A percentile compares a stretch with the other conserved stretches of the same genome.
These are phyloP conservation scores for Bretziella fagacearum DNA, from an alignment of 2,329 filamentous ascomycete genomes.

Conservation along the genomic window DNA sequence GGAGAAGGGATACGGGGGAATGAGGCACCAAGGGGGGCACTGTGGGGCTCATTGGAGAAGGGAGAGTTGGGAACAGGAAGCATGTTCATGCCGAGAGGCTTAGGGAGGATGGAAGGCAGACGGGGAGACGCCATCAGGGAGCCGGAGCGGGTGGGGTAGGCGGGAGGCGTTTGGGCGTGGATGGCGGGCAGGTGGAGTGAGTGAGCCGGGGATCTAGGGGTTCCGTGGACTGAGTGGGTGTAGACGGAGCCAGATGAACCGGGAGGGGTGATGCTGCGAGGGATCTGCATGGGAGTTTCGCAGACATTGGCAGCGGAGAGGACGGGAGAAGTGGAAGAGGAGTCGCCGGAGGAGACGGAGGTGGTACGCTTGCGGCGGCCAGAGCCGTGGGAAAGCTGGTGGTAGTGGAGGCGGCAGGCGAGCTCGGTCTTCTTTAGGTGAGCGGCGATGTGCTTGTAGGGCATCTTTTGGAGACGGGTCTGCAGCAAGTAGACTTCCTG, in stretches of 20 bases:
- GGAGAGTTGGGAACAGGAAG: constrained; percentile 26
- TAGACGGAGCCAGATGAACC: constrained; percentile 28
- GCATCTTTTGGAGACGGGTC: constrained; percentile 73
- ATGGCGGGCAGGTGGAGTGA: constrained; percentile 38
- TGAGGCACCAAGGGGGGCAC: constrained; percentile 21
- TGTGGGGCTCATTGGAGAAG: constrained; percentile 28
- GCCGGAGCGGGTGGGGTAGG: constrained; percentile 6
- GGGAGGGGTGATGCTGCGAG: constrained; percentile 33
- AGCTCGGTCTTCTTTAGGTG: constrained; percentile 78
- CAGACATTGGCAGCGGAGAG: constrained; percentile 24
- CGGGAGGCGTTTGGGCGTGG: constrained; percentile 18
- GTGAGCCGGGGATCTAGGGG: constrained; percentile 19
- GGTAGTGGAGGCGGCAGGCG: constrained; percentile 73
- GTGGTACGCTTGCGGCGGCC: constrained; percentile 62
- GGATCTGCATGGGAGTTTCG: constrained; percentile 27
- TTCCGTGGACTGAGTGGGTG: constrained; percentile 25
- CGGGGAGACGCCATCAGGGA: constrained; percentile 29
- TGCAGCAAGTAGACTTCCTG: constrained; percentile 73
- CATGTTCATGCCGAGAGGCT: constrained; percentile 36
- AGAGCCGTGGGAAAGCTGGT: constrained; percentile 68
- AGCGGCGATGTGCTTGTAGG: constrained; percentile 76
- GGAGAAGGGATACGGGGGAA: constrained; percentile 13
- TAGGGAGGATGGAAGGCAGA: constrained; percentile 47
- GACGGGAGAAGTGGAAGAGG: constrained; percentile 35
- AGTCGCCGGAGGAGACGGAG: constrained; percentile 51